Evolutionary conservation across 2,329 filamentous ascomycete genomes (phyloP).

Genomic region (Fusarium ramigenum): DNA sequence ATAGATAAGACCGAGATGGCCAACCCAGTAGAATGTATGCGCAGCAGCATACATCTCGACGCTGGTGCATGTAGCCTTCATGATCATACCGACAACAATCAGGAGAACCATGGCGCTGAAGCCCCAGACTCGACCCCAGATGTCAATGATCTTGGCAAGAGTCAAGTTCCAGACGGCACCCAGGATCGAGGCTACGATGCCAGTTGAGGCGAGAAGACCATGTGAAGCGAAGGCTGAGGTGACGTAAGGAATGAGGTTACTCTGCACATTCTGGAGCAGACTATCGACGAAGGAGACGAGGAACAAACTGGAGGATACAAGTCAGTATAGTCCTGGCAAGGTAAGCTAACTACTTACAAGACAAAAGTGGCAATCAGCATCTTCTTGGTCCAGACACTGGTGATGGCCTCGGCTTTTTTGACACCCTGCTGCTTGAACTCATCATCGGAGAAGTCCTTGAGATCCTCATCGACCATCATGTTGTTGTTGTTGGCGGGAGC

Average conservation of each 20-base stretch:
- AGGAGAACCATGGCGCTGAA: constrained; percentile 41
- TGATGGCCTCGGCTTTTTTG: constrained; percentile 49
- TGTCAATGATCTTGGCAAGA: constrained; percentile 16
- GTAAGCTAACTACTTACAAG: constrained; percentile 34
- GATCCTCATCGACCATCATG: constrained; percentile 1
- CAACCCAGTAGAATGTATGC: constrained; percentile 71
- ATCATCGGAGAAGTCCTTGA: constrained; percentile 3
- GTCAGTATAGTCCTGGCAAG: not conserved
- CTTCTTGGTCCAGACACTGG: constrained; percentile 51
- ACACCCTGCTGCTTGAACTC: constrained; percentile 35
- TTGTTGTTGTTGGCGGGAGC: constrained; percentile 9
- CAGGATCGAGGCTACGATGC: constrained; percentile 55
- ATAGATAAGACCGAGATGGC: constrained; percentile 54
- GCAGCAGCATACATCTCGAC: constrained; percentile 68
- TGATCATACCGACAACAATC: constrained; percentile 63
- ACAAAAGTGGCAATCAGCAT: constrained; percentile 47
- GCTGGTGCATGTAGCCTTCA: constrained; percentile 68
- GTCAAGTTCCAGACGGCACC: constrained; percentile 3
- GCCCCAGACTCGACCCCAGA: constrained; percentile 14
- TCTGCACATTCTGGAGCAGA: constrained; percentile 43
- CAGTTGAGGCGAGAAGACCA: constrained; percentile 61
- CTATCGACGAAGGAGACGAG: constrained; percentile 61
- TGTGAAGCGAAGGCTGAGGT: constrained; percentile 62
- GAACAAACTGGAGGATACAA: constrained; percentile 47
- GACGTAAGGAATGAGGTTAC: constrained; percentile 55